A percentile compares a stretch with the other conserved stretches of the same genome.
These are phyloP conservation scores for Purpureocillium takamizusanense DNA, from an alignment of 2,329 filamentous ascomycete genomes.

Conservation along the genomic window DNA sequence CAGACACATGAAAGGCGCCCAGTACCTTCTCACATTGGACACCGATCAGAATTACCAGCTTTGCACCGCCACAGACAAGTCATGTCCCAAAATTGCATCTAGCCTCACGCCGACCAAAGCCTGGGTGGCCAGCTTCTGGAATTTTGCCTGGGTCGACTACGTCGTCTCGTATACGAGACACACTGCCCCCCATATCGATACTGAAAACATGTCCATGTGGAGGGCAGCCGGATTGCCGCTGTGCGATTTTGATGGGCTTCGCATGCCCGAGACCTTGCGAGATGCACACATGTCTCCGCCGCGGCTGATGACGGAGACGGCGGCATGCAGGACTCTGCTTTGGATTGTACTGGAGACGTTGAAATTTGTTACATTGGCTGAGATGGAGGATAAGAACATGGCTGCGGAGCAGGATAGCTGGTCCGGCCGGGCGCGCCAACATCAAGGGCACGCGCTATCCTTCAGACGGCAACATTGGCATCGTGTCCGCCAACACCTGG, in stretches of 20 bases:
- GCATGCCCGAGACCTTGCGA: constrained; percentile 4
- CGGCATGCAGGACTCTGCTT: constrained; percentile 7
- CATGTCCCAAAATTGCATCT: constrained; percentile 1
- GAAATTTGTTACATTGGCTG: constrained; percentile 2
- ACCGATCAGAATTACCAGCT: constrained; percentile 4
- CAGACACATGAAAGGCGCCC: no score
- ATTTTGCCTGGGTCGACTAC: constrained; percentile 9
- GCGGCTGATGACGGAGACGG: constrained; percentile 7
- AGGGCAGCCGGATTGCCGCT: constrained; percentile 9
- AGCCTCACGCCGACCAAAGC: constrained; percentile 5
- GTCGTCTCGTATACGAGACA: constrained; percentile 7
- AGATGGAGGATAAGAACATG: background rate
- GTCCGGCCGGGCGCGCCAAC: background rate
- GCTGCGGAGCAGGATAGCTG: background rate
- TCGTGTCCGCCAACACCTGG: constrained; percentile 5
- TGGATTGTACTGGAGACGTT: constrained; percentile 9
- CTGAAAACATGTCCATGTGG: constrained; percentile 6
- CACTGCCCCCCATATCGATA: constrained; percentile 5
- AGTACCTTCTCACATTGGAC: no score
- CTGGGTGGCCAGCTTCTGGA: constrained; percentile 10
- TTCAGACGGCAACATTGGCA: constrained; percentile 1
- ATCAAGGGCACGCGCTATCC: background rate
- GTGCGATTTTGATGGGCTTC: constrained; percentile 2
- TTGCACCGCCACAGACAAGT: constrained; percentile 5
- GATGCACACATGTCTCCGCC: background rate